Percentiles rank a stretch among this genome's conserved stretches.
Conservation (phyloP, 208 protist species). For the Tritrichomonas foetus region DNA sequence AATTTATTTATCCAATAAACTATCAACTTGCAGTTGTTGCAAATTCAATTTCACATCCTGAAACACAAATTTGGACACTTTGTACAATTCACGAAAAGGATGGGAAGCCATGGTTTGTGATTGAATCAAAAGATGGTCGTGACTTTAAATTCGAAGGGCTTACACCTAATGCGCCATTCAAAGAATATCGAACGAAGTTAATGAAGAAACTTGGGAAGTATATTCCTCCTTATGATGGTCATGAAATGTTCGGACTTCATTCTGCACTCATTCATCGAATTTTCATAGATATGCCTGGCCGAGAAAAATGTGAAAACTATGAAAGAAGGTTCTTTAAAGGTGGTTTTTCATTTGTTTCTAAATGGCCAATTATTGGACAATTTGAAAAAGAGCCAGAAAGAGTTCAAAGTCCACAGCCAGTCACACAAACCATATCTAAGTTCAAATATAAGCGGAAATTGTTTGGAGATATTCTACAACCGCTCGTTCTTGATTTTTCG, state of each 20-base stretch:
- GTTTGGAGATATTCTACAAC: neutral
- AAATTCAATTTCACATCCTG: neutral
- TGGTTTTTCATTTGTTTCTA: neutral
- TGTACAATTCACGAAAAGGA: neutral
- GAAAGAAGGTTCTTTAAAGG: neutral
- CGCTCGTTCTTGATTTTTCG: neutral
- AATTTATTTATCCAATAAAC: neutral
- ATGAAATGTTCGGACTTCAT: neutral
- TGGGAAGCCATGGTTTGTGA: neutral
- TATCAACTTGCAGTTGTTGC: neutral
- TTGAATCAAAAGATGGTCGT: neutral
- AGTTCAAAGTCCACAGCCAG: neutral
- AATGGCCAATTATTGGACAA: slow-evolving; percentile 38
- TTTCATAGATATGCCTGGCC: neutral
- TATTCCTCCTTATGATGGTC: neutral
- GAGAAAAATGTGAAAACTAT: neutral
- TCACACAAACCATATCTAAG: neutral
- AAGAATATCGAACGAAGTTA: neutral
- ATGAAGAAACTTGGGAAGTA: neutral
- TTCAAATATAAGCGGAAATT: slow-evolving; percentile 13
- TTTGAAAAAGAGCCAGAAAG: slow-evolving; percentile 21
- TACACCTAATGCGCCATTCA: neutral
- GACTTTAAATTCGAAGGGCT: neutral
- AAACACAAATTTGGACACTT: neutral
- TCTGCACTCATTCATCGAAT: neutral